Evolutionary conservation across 1,284 basidiomycete species (phyloP).

Genomic region (Rhodotorula sp.): DNA sequence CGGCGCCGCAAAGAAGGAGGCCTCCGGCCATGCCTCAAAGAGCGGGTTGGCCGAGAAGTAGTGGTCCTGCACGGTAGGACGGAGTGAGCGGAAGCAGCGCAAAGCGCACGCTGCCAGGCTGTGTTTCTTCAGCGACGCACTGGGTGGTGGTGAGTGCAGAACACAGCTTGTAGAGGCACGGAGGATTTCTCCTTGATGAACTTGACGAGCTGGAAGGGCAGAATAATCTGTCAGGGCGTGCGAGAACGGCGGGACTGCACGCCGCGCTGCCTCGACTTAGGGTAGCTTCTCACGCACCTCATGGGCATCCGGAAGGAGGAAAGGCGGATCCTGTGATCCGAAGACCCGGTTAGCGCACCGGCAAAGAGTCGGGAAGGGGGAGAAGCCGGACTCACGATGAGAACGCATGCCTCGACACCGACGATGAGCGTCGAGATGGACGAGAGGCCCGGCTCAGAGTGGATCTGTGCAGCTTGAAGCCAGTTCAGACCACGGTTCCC

Average conservation of each 20-base stretch:
- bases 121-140: background rate
- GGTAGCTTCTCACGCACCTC: background rate
- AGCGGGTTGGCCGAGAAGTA: slow-evolving; percentile 9
- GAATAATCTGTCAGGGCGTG: background rate
- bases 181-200: slow-evolving; percentile 12
- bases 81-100: background rate
- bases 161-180: background rate
- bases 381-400: background rate
- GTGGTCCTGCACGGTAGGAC: background rate
- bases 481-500: too few species aligned
- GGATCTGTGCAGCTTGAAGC: background rate
- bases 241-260: too few species aligned
- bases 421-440: slow-evolving; percentile 23
- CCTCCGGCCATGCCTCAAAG: slow-evolving; percentile 13
- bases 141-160: slow-evolving; percentile 8
- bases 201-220: background rate
- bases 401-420: background rate
- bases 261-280: background rate
- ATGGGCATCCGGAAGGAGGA: slow-evolving; percentile 16
- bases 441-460: background rate
- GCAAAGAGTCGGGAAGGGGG: background rate
- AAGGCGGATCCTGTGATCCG: slow-evolving; percentile 5
- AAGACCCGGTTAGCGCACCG: background rate
- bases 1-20: slow-evolving; percentile 11
- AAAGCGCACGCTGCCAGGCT: background rate